Base-by-base conservation (phyloP, 2,329 filamentous ascomycete genomes). In the Cordyceps sp. region DNA sequence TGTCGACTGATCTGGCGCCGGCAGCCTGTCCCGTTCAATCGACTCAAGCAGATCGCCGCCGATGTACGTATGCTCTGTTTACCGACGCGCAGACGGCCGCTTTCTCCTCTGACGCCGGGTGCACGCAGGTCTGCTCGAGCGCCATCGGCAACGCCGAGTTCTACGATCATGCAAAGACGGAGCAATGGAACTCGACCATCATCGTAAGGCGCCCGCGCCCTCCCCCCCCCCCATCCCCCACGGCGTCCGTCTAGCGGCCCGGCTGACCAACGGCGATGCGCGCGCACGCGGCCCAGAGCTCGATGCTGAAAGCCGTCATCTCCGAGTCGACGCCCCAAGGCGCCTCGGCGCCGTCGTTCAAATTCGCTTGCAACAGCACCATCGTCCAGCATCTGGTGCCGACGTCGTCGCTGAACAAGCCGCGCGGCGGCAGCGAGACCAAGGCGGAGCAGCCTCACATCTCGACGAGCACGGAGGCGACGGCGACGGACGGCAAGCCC, bases 321-420 rank as follows among this genome's bases (percentile, higher is more conserved):
- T 75, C 77, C 42, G 80, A 86, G 52, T 75, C 78, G 31, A 73
- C 69, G 14, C 66, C 71, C 14, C 53, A 65, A 30, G 58, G 65
- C 38, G 61, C 64, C 37, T 57, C 64, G 19, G 61, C 70, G 18
- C 78, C 81, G 5, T 57, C 63, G 13, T 93, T 77, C 72, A 96
- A 96, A 59, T 96, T 88, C 61, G 83, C 85, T 45, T 85, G 93
- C 61, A 96, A 93, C 68, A 92, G 83, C 64, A 96, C 88, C 42
- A 94, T 96, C 51, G 92, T 96, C 45, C 88, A 98, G 64, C 88
- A 96, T 62, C 66, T 88, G 22, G 72, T 78, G 15, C 71, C 78
- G 33, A 77, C 72, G 10, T 69, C 72, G 20, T 61, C 70, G 34
- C 60, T 74, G 31, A 77, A 72, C 58, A 73, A 72, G 57, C 52